phyloP scores from a whole-genome alignment of 441 rosid species.

The Hypseocharis bilobata region DNA sequence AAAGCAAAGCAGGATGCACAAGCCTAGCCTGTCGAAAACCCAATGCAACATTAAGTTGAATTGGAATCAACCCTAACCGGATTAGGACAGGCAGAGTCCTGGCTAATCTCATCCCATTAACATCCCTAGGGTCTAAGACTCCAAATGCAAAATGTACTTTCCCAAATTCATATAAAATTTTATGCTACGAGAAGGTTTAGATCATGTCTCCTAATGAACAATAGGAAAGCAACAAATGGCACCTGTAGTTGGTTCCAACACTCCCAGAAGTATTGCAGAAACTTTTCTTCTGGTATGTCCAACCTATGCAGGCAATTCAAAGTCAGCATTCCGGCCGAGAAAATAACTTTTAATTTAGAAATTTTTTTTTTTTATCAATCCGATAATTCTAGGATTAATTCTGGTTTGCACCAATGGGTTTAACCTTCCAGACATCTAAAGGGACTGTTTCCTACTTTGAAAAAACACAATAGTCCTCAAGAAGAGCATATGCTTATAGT shows the following conservation, averaged over 20 bases:
- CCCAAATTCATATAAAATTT: neutral
- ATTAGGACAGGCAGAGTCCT: neutral
- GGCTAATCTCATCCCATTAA: slow-evolving; percentile 5
- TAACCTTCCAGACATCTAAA: slow-evolving; percentile 4
- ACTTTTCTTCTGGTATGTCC: slow-evolving; percentile 75
- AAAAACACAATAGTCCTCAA: too few relatives aligned
- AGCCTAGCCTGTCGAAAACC: neutral
- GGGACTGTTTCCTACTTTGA: neutral
- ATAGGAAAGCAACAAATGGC: slow-evolving; percentile 9
- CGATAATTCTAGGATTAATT: slow-evolving; percentile 1
- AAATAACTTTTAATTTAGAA: neutral
- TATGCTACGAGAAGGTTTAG: neutral
- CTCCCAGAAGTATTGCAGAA: slow-evolving; percentile 71
- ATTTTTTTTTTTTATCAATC: too few relatives aligned
- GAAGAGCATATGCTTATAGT: too few relatives aligned
- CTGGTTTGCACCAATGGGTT: neutral
- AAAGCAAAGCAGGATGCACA: neutral
- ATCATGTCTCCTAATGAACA: neutral
- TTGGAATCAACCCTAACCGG: neutral
- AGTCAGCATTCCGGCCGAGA: slow-evolving; percentile 7
- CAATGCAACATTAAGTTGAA: neutral
- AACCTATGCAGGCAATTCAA: slow-evolving; percentile 36
- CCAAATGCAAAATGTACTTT: neutral
- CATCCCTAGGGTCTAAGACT: neutral
- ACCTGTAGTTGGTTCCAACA: slow-evolving; percentile 75